phyloP scores from a whole-genome alignment of 1,284 basidiomycete genomes.

The Cronartium quercuum region DNA sequence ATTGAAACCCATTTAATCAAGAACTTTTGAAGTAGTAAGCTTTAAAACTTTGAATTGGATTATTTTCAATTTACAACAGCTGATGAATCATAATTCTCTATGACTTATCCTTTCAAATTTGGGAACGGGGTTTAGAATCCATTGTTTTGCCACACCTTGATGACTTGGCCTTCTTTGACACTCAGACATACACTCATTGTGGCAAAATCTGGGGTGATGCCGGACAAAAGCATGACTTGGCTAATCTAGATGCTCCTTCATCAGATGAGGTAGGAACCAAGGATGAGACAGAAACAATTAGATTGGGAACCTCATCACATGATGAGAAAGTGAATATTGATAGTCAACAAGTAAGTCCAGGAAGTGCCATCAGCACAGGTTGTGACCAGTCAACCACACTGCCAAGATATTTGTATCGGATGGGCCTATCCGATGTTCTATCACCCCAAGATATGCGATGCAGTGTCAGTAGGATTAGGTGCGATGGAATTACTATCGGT shows the following conservation, averaged over 20 bases:
- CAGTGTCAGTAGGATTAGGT: too few relatives aligned
- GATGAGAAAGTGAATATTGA: background rate
- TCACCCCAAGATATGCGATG: too few relatives aligned
- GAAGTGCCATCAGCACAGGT: background rate
- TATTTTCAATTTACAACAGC: too few relatives aligned
- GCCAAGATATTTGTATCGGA: too few relatives aligned
- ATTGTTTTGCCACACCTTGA: slow-evolving; percentile 97
- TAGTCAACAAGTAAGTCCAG: background rate
- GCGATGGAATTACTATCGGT: too few relatives aligned
- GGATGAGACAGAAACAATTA: background rate
- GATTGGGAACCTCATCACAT: background rate
- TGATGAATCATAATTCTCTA: background rate
- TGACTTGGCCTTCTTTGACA: slow-evolving; percentile 92
- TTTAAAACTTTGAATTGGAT: too few relatives aligned
- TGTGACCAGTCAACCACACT: background rate
- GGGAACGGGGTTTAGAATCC: slow-evolving; percentile 74
- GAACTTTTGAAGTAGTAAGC: slow-evolving; percentile 79
- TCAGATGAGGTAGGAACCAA: background rate
- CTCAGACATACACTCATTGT: slow-evolving; percentile 57
- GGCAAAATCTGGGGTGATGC: slow-evolving; percentile 89
- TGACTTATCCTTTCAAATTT: background rate
- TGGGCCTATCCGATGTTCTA: too few relatives aligned
- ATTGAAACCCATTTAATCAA: slow-evolving; percentile 77
- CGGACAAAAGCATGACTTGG: slow-evolving; percentile 52
- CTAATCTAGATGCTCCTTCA: background rate